Evolutionary conservation across 805 yeast genomes (phyloP).

Genomic region (Tetrapisispora phaffii): DNA sequence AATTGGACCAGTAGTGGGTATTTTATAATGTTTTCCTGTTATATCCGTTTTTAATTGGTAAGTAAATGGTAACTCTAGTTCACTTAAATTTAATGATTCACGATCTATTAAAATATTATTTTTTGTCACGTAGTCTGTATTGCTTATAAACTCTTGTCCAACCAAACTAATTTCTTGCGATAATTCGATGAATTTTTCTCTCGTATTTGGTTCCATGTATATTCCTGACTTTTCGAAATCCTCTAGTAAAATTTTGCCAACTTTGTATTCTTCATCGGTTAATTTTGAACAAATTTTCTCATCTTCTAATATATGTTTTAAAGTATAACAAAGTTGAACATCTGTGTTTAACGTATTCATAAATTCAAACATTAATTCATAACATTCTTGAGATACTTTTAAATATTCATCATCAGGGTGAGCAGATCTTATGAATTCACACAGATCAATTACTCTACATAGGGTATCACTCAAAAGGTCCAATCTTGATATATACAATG

Average conservation of each 20-base stretch:
- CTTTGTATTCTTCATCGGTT: constrained; percentile 68
- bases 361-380: constrained; percentile 80
- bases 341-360: constrained; percentile 90
- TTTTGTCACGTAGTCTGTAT: constrained; percentile 13
- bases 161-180: constrained; percentile 72
- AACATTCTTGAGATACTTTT: constrained; percentile 76
- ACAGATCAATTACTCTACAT: constrained; percentile 87
- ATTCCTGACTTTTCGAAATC: constrained; percentile 91
- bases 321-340: constrained; percentile 52
- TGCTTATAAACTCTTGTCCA: constrained; percentile 61
- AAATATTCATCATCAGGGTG: constrained; percentile 71
- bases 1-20: constrained; percentile 53
- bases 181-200: constrained; percentile 61
- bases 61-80: constrained; percentile 13
- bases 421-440: constrained; percentile 81
- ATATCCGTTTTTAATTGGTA: constrained; percentile 28
- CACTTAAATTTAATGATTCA: constrained; percentile 14
- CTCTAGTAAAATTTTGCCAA: constrained; percentile 66
- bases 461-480: constrained; percentile 81
- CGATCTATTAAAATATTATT: constrained; percentile 18
- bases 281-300: constrained; percentile 29
- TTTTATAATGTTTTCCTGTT: constrained; percentile 34
- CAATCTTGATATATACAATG: constrained; percentile 49
- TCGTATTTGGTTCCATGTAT: constrained; percentile 55
- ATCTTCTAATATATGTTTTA: constrained; percentile 45